A percentile compares a stretch with the other conserved stretches of the same genome.
phyloP scores from a whole-genome alignment of 2,329 filamentous ascomycete species.

The Plenodomus lindquistii region DNA sequence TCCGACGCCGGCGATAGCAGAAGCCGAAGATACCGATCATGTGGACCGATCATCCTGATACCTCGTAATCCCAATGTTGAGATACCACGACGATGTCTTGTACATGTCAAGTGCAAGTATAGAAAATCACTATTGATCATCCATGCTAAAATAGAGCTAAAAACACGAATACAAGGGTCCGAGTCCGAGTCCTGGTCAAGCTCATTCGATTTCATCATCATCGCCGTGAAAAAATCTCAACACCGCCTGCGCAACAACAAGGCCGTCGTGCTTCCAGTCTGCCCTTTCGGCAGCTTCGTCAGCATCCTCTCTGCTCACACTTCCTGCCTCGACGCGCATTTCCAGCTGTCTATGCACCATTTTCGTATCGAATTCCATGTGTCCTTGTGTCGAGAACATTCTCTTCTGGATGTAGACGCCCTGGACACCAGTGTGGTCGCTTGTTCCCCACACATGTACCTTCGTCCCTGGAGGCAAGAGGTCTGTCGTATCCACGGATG shows the following conservation, averaged over 20 bases:
- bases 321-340: constrained; percentile 49
- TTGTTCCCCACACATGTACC: constrained; percentile 55
- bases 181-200: no score
- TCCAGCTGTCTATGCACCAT: constrained; percentile 53
- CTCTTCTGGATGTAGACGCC: constrained; percentile 51
- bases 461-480: constrained; percentile 40
- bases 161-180: no score
- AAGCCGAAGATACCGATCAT: not conserved
- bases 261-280: constrained; percentile 39
- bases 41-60: no score
- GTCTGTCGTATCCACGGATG: constrained; percentile 27
- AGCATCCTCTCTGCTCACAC: constrained; percentile 43
- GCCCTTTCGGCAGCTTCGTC: constrained; percentile 40
- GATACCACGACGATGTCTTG: not conserved
- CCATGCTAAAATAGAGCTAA: no score
- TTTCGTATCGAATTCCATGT: constrained; percentile 52
- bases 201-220: constrained; percentile 25
- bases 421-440: constrained; percentile 51
- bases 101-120: not conserved
- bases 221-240: constrained; percentile 40
- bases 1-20: not conserved
- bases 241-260: constrained; percentile 34
- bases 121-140: no score
- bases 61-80: no score
- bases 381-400: constrained; percentile 53